These are phyloP conservation scores for Mycena maculata DNA, from an alignment of 768 basidiomycete genomes.

Conservation along the genomic window DNA sequence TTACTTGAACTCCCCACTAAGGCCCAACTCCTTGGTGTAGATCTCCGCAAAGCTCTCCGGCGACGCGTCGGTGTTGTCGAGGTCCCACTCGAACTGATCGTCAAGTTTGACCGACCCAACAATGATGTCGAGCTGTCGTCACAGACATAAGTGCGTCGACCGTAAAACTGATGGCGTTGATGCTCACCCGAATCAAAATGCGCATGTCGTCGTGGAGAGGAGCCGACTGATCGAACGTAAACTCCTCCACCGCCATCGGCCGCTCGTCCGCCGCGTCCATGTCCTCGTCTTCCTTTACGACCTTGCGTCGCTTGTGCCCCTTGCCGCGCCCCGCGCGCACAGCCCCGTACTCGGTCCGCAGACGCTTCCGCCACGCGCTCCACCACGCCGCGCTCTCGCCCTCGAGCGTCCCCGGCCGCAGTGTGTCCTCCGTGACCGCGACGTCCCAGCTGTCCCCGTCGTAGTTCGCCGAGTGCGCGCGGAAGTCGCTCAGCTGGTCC, in stretches of 20 bases:
- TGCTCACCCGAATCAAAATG: constrained; percentile 87
- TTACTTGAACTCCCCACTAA: constrained; percentile 94
- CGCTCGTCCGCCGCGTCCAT: constrained; percentile 52
- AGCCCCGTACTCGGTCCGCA: constrained; percentile 51
- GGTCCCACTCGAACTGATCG: constrained; percentile 98
- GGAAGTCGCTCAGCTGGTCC: constrained; percentile 87
- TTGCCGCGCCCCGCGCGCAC: constrained; percentile 45
- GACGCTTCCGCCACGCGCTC: constrained; percentile 76
- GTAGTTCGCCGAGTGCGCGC: constrained; percentile 70
- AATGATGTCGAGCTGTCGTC: constrained; percentile 90
- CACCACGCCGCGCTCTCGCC: constrained; percentile 70
- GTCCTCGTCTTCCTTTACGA: constrained; percentile 36
- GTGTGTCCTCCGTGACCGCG: constrained; percentile 37
- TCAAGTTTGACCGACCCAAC: constrained; percentile 94
- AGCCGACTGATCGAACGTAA: constrained; percentile 72
- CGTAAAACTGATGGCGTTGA: constrained; percentile 13
- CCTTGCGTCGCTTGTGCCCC: constrained; percentile 57
- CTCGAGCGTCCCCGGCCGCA: constrained; percentile 57
- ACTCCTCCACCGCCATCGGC: constrained; percentile 68
- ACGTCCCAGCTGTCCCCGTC: constrained; percentile 58
- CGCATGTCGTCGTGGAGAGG: constrained; percentile 90
- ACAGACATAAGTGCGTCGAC: constrained; percentile 14
- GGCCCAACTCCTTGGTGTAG: constrained; percentile 87
- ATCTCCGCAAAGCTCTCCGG: constrained; percentile 94
- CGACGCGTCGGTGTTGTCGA: constrained; percentile 80